Conservation (phyloP, 2,329 filamentous ascomycete genomes). For the Cercospora beticola region DNA sequence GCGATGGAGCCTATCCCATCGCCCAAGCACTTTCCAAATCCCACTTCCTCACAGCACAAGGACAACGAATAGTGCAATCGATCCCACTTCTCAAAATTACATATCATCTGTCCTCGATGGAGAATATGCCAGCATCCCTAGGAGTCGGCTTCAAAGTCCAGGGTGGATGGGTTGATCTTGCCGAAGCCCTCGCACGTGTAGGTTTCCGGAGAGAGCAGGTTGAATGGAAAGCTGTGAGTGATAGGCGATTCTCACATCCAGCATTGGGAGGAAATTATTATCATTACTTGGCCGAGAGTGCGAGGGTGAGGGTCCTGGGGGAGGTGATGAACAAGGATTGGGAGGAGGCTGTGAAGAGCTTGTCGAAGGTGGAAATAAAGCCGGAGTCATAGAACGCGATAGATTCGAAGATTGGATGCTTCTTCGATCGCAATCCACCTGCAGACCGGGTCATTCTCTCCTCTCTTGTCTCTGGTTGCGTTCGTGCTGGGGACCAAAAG, state of each 20-base stretch:
- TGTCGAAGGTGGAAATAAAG: not conserved
- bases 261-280: conserved; percentile 16
- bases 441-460: not conserved
- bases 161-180: conserved; percentile 12
- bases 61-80: not conserved
- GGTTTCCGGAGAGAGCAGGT: conserved; percentile 14
- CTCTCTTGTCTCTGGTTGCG: not conserved
- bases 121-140: conserved; percentile 9
- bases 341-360: conserved; percentile 6
- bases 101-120: conserved; percentile 15
- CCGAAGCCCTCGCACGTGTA: not conserved
- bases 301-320: conserved; percentile 11
- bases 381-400: not conserved
- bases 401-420: not conserved
- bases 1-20: not conserved
- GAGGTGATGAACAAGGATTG: conserved; percentile 11
- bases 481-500: not conserved
- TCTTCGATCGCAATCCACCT: not conserved
- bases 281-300: conserved; percentile 15
- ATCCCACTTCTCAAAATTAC: conserved; percentile 1
- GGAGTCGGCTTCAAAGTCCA: not conserved
- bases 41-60: not conserved
- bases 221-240: conserved; percentile 12
- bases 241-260: conserved; percentile 9
- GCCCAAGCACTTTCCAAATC: not conserved